Conservation (phyloP, 1,284 basidiomycete genomes). For the Vanrija sp. region DNA sequence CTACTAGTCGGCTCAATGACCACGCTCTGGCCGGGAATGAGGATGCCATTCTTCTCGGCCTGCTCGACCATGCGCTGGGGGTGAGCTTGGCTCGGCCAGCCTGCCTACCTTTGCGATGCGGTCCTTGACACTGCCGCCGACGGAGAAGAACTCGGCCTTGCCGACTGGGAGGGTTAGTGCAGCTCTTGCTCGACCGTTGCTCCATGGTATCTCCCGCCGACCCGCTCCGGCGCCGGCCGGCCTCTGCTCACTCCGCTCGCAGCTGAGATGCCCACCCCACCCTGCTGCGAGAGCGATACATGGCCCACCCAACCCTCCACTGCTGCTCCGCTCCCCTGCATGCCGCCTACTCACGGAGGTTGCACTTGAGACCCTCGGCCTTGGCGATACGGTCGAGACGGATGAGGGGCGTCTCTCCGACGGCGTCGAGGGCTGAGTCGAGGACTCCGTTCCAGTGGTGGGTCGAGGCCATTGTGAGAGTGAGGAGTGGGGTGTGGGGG, state of each 20-base stretch:
- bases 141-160: conserved; percentile 86
- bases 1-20: conserved; percentile 74
- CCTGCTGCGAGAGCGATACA: too few relatives aligned
- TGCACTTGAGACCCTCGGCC: conserved; percentile 77
- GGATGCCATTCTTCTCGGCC: conserved; percentile 79
- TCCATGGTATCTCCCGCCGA: too few relatives aligned
- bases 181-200: background rate
- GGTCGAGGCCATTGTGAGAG: conserved; percentile 4
- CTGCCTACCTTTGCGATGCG: conserved; percentile 70
- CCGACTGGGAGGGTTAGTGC: conserved; percentile 57
- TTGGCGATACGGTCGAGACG: conserved; percentile 74
- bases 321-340: background rate
- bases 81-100: too few relatives aligned
- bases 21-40: conserved; percentile 82
- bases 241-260: too few relatives aligned
- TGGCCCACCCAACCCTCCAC: background rate
- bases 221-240: too few relatives aligned
- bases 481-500: background rate
- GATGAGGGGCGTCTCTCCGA: conserved; percentile 88
- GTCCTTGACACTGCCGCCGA: conserved; percentile 93
- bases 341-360: conserved; percentile 64
- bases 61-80: conserved; percentile 79
- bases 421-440: conserved; percentile 72
- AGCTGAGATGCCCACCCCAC: too few relatives aligned
- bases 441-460: conserved; percentile 56